phyloP scores from a whole-genome alignment of 345 rosid species.

The Tarenaya hassleriana region DNA sequence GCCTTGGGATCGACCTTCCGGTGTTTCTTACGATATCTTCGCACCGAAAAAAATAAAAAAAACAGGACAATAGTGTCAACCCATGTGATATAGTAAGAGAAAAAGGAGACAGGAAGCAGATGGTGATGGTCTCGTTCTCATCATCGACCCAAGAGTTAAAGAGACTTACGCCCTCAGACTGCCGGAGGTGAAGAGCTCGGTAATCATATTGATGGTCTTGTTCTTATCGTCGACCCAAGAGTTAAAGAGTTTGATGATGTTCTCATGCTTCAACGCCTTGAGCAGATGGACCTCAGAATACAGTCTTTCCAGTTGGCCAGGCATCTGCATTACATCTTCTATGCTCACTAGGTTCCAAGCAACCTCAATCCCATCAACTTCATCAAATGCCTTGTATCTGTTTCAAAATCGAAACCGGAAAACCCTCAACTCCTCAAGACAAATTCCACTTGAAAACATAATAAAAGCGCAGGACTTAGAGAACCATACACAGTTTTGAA shows the following conservation, averaged over 20 bases:
- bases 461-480: constrained; percentile 21
- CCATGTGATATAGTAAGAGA: neutral
- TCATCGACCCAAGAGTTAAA: constrained; percentile 3
- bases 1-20: constrained; percentile 62
- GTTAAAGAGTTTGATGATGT: constrained; percentile 63
- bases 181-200: constrained; percentile 94
- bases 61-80: constrained; percentile 11
- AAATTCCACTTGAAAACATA: neutral
- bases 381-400: constrained; percentile 87
- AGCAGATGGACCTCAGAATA: constrained; percentile 83
- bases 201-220: constrained; percentile 87
- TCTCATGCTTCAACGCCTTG: constrained; percentile 68
- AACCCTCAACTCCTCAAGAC: neutral
- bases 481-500: constrained; percentile 93
- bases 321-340: constrained; percentile 71
- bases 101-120: neutral
- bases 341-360: constrained; percentile 87
- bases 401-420: neutral
- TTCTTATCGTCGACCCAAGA: constrained; percentile 88
- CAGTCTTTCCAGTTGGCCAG: constrained; percentile 65
- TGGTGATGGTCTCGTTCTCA: no score
- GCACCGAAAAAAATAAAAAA: constrained; percentile 5
- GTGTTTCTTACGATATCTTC: constrained; percentile 70
- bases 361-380: constrained; percentile 78
- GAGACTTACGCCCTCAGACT: constrained; percentile 65